Percentiles rank a stretch among this genome's conserved stretches.
These are phyloP conservation scores for Candida suzukii DNA, from an alignment of 805 yeast species.

Conservation along the genomic window DNA sequence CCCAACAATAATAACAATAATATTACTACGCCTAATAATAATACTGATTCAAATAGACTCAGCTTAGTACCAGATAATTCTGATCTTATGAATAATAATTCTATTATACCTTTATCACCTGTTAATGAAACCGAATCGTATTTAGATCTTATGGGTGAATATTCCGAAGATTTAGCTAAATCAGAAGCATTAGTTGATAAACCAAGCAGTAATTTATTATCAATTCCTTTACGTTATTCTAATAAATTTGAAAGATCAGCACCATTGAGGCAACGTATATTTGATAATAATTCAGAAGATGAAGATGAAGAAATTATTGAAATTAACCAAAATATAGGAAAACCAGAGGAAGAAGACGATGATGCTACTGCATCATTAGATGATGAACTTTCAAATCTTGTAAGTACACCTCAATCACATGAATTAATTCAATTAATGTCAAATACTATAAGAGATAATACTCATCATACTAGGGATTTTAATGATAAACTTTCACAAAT, in stretches of 20 bases:
- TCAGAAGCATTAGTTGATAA: conserved; percentile 19
- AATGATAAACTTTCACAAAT: too few species aligned
- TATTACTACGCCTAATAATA: not conserved
- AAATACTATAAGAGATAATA: not conserved
- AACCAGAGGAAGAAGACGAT: not conserved
- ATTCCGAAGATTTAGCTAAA: conserved; percentile 30
- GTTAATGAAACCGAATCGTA: not conserved
- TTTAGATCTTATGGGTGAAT: conserved; percentile 17
- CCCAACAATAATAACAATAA: not conserved
- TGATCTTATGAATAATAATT: too few species aligned
- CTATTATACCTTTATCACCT: not conserved
- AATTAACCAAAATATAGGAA: too few species aligned
- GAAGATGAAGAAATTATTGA: conserved; percentile 11
- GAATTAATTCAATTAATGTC: not conserved
- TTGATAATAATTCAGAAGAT: conserved; percentile 6
- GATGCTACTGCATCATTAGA: not conserved
- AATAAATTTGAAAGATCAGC: not conserved
- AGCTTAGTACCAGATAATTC: too few species aligned
- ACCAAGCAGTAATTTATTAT: not conserved
- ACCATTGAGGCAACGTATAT: not conserved
- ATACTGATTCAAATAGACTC: not conserved
- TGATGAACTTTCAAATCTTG: not conserved
- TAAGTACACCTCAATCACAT: not conserved
- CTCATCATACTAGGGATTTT: too few species aligned
- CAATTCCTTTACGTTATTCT: conserved; percentile 8